A percentile compares a stretch with the other conserved stretches of the same genome.
Conservation (phyloP, 352 stramenopile genomes). For the Phytophthora cryptogea region DNA sequence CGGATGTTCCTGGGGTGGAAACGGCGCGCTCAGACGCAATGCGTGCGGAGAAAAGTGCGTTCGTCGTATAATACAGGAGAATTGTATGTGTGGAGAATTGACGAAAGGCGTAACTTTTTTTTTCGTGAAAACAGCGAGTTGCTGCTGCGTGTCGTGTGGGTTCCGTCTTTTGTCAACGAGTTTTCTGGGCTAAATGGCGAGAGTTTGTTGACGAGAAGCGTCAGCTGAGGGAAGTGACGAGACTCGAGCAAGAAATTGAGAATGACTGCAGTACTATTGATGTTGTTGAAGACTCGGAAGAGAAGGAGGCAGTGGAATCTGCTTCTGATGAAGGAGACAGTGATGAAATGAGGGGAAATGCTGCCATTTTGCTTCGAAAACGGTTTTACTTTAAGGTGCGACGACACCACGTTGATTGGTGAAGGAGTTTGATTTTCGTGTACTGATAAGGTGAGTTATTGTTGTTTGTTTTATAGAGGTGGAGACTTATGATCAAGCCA, state of each 20-base stretch:
- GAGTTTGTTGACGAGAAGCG: constrained; percentile 12
- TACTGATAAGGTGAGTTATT: neutral
- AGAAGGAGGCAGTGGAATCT: neutral
- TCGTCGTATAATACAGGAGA: neutral
- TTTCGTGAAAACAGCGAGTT: constrained; percentile 31
- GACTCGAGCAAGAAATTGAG: neutral
- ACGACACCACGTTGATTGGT: neutral
- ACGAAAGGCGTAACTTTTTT: too few relatives aligned
- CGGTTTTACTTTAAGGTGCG: constrained; percentile 17
- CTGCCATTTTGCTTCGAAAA: constrained; percentile 8
- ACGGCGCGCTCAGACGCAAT: constrained; percentile 15
- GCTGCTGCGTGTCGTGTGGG: constrained; percentile 50
- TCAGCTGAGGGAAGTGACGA: neutral
- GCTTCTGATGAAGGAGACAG: constrained; percentile 6
- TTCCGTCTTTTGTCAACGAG: constrained; percentile 42
- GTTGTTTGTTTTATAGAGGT: constrained; percentile 7
- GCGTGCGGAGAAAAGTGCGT: constrained; percentile 38
- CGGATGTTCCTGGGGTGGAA: constrained; percentile 38
- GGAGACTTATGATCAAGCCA: neutral
- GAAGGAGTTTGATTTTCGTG: neutral
- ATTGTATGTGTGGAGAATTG: too few relatives aligned
- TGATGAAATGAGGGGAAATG: neutral
- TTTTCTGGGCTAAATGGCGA: constrained; percentile 44
- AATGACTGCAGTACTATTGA: neutral
- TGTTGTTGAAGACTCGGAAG: neutral